phyloP scores from a whole-genome alignment of 768 basidiomycete species.

The Mycena crocata region DNA sequence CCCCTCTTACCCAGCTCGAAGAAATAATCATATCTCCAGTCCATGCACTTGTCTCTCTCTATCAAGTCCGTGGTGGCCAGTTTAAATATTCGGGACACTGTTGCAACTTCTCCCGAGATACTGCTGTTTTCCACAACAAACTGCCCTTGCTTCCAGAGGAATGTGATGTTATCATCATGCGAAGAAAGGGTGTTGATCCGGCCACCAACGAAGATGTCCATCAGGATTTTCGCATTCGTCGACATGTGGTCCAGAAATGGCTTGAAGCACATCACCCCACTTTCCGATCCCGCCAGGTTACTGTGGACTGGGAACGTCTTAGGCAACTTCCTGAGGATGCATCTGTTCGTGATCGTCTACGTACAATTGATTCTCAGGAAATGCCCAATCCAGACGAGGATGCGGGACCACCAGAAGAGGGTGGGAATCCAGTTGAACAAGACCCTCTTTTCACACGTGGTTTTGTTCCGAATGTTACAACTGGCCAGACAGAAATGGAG shows the following conservation, averaged over 20 bases:
- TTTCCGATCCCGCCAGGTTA: background rate
- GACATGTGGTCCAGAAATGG: constrained; percentile 11
- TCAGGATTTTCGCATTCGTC: constrained; percentile 9
- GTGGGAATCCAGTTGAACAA: background rate
- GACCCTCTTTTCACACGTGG: constrained; percentile 12
- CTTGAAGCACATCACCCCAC: constrained; percentile 10
- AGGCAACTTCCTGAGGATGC: constrained; percentile 1
- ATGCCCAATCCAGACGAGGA: background rate
- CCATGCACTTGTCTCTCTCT: constrained; percentile 15
- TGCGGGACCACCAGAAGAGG: constrained; percentile 9
- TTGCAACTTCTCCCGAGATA: constrained; percentile 16
- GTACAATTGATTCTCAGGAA: constrained; percentile 13
- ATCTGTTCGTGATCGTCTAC: background rate
- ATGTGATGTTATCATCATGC: constrained; percentile 23
- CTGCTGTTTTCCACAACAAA: constrained; percentile 2
- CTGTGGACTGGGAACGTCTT: background rate
- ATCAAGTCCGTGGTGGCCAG: constrained; percentile 15
- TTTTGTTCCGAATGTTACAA: constrained; percentile 24
- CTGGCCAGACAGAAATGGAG: constrained; percentile 27
- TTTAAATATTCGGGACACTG: constrained; percentile 19
- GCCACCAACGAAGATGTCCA: constrained; percentile 7
- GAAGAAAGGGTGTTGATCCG: background rate
- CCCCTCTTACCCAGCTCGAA: constrained; percentile 11
- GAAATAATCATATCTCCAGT: constrained; percentile 19
- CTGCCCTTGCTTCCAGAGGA: constrained; percentile 16